Base-by-base conservation (phyloP, 768 basidiomycete species). In the Mycena alexandri region DNA sequence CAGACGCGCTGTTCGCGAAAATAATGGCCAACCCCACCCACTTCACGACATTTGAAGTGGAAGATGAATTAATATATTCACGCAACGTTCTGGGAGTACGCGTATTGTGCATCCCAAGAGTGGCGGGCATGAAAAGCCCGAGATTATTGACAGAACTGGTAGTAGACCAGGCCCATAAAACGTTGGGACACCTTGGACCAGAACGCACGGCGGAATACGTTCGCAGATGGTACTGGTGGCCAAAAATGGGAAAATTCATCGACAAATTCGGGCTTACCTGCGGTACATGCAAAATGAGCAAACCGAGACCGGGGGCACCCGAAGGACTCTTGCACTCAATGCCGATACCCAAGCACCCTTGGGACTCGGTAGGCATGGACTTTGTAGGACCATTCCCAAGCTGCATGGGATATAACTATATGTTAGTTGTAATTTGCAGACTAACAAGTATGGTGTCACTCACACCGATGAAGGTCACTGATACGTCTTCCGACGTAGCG, bases 121-220 rank as follows among this genome's bases (percentile, higher is more conserved):
- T 12, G 7, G 24, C 14, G 13, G 10, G 55, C 4, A 5, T 33
- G 11, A 24, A 11, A 5, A 11, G 25, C n/a, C 8, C 8, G 19
- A 36, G 36, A 21, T 9, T 6, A 3, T 6, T 56, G 10, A 11
- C 55, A 11, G 55, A 42, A 33, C n/a, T 36, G 22, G 41, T 56
- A 12, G 14, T 56, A 9, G 55, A 56, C 21, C 25, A 33, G 22
- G 55, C 41, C 3, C 55, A 56, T n/a, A 42, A 48, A n/a, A 54
- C 42, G 2, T 5, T 80, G 0, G 79, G 76, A 0, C 77, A 79
- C 44, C 61, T 75, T 8, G 76, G 75, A 0, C 2, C 48, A 0
- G 57, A 65, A 2, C 66, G 71, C 29, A 80, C 78, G 1, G 11
- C 54, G 2, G 72, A 75, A 4, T 79, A 78, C 48, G 44, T 79